These are phyloP conservation scores for Funneliformis geosporum DNA, from an alignment of 192 early-diverging fungal genomes.

Conservation along the genomic window DNA sequence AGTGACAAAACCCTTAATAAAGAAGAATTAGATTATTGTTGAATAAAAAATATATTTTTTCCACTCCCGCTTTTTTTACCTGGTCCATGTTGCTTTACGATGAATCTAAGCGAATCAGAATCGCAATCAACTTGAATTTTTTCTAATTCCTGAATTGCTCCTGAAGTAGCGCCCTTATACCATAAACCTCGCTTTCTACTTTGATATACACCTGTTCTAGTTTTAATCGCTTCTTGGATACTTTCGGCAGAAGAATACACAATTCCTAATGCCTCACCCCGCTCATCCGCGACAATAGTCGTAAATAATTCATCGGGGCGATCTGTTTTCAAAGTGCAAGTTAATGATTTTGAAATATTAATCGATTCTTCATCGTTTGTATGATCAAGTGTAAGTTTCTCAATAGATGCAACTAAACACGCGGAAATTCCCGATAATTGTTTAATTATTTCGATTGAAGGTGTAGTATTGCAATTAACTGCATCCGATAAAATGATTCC, in stretches of 20 bases:
- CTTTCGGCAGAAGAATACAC: constrained; percentile 89
- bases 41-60: constrained; percentile 21
- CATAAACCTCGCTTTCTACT: constrained; percentile 87
- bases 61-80: constrained; percentile 45
- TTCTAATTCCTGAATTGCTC: constrained; percentile 86
- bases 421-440: constrained; percentile 4
- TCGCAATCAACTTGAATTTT: constrained; percentile 89
- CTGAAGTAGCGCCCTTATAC: constrained; percentile 96
- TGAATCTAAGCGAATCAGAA: constrained; percentile 81
- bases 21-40: background rate
- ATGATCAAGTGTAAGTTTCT: constrained; percentile 16
- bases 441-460: constrained; percentile 8
- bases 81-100: constrained; percentile 81
- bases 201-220: constrained; percentile 89
- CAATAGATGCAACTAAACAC: constrained; percentile 11
- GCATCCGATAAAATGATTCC: background rate
- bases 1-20: constrained; percentile 85
- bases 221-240: constrained; percentile 76
- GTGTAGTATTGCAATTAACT: background rate
- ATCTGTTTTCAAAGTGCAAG: constrained; percentile 66
- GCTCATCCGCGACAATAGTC: constrained; percentile 93
- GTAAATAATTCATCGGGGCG: constrained; percentile 90
- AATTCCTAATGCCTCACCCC: constrained; percentile 83
- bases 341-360: constrained; percentile 61
- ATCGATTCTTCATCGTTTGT: constrained; percentile 31